Conservation (phyloP, 257 asterid species). For the Catharanthus roseus region DNA sequence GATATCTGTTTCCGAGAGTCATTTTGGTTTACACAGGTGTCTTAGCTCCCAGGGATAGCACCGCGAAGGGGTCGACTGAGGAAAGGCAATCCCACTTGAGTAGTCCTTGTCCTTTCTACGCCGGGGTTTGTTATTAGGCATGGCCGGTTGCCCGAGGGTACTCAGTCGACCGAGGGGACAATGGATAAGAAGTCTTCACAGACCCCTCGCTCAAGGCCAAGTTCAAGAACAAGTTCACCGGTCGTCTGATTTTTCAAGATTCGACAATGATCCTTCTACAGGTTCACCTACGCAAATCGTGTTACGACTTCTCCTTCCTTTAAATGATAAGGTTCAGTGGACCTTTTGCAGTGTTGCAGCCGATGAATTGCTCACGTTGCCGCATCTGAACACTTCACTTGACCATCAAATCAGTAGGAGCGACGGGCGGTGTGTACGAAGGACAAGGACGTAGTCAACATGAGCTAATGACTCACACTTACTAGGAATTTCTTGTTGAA, state of each 20-base stretch:
- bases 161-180: not conserved
- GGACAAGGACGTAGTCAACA: slow-evolving; percentile 14
- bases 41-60: not conserved
- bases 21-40: not conserved
- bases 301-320: slow-evolving; percentile 33
- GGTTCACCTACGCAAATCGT: slow-evolving; percentile 37
- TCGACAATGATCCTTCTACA: slow-evolving; percentile 33
- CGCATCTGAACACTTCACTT: too few species aligned
- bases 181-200: not conserved
- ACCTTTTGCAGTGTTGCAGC: not conserved
- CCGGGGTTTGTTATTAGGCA: not conserved
- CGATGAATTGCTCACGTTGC: too few species aligned
- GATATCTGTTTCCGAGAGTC: slow-evolving; percentile 24
- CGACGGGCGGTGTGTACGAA: slow-evolving; percentile 11
- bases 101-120: not conserved
- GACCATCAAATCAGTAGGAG: too few species aligned
- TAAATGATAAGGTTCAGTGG: slow-evolving; percentile 23
- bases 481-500: too few species aligned
- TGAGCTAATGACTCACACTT: slow-evolving; percentile 4
- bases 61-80: not conserved
- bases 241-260: not conserved
- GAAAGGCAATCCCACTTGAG: not conserved
- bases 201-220: too few species aligned
- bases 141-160: not conserved
- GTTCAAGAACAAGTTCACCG: too few species aligned